phyloP scores from a whole-genome alignment of 768 basidiomycete species.

The Tylopilus rubrobrunneus region DNA sequence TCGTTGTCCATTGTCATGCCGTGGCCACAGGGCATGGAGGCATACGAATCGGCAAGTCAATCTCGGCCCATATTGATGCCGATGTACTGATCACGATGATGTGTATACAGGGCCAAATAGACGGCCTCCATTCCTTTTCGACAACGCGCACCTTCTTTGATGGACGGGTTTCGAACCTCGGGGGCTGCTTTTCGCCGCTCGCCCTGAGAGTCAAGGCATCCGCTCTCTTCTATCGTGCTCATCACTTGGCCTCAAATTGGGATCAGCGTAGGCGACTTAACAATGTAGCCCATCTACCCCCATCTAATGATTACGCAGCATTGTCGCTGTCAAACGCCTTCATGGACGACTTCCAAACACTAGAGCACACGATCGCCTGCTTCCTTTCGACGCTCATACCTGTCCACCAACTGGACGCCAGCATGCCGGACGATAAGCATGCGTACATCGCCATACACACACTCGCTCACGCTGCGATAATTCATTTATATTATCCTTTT shows the following conservation, averaged over 20 bases:
- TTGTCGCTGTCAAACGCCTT: constrained; percentile 45
- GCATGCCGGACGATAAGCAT: constrained; percentile 56
- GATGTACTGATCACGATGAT: constrained; percentile 12
- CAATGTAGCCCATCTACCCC: constrained; percentile 9
- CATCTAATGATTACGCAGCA: constrained; percentile 31
- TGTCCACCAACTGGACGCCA: constrained; percentile 56
- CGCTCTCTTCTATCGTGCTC: constrained; percentile 68
- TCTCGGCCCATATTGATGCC: constrained; percentile 4
- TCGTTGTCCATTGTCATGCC: constrained; percentile 63
- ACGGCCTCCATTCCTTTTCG: constrained; percentile 47
- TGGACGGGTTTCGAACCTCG: constrained; percentile 46
- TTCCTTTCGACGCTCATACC: constrained; percentile 64
- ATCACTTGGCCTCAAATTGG: constrained; percentile 57
- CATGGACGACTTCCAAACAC: constrained; percentile 52
- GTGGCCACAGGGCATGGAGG: constrained; percentile 71
- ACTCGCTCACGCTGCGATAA: constrained; percentile 60
- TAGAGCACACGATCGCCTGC: constrained; percentile 62
- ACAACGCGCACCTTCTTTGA: constrained; percentile 63
- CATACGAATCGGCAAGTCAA: constrained; percentile 64
- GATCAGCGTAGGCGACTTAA: constrained; percentile 46
- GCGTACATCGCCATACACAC: constrained; percentile 59
- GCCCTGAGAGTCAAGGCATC: constrained; percentile 74
- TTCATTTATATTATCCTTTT: constrained; percentile 62
- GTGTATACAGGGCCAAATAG: constrained; percentile 52
- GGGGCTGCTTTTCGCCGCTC: constrained; percentile 55